Conservation (phyloP, 2,329 filamentous ascomycete species). For the Penicillium sp. region DNA sequence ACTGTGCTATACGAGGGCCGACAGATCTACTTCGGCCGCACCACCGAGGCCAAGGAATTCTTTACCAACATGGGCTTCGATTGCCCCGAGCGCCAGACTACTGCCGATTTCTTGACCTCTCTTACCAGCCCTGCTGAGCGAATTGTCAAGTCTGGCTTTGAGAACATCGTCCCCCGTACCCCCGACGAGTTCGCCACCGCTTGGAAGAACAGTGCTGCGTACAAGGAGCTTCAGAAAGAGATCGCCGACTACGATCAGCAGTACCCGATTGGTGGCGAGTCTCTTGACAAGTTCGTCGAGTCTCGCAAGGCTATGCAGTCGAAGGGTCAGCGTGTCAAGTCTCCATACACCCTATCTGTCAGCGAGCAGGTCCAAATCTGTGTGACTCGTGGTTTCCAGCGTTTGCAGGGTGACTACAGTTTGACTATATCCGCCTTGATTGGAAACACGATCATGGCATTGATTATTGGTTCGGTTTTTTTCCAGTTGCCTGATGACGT, state of each 20-base stretch:
- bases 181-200: conserved; percentile 64
- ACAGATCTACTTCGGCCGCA: conserved; percentile 72
- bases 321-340: conserved; percentile 57
- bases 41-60: conserved; percentile 58
- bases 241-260: conserved; percentile 45
- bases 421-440: conserved; percentile 64
- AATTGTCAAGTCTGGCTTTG: conserved; percentile 56
- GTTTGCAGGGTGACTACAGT: conserved; percentile 72
- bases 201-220: conserved; percentile 56
- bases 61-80: conserved; percentile 69
- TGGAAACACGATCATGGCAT: conserved; percentile 70
- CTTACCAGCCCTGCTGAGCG: conserved; percentile 65
- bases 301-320: conserved; percentile 46
- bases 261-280: conserved; percentile 44
- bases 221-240: conserved; percentile 40
- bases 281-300: conserved; percentile 40
- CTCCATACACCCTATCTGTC: conserved; percentile 80
- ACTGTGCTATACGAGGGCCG: conserved; percentile 71
- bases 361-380: conserved; percentile 73
- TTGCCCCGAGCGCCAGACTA: conserved; percentile 67
- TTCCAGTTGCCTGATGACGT: conserved; percentile 68
- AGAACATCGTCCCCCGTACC: conserved; percentile 63
- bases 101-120: conserved; percentile 68
- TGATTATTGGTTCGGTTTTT: conserved; percentile 79
- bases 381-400: conserved; percentile 73